These are phyloP conservation scores for Starmerella apicola DNA, from an alignment of 805 yeast genomes.

Conservation along the genomic window DNA sequence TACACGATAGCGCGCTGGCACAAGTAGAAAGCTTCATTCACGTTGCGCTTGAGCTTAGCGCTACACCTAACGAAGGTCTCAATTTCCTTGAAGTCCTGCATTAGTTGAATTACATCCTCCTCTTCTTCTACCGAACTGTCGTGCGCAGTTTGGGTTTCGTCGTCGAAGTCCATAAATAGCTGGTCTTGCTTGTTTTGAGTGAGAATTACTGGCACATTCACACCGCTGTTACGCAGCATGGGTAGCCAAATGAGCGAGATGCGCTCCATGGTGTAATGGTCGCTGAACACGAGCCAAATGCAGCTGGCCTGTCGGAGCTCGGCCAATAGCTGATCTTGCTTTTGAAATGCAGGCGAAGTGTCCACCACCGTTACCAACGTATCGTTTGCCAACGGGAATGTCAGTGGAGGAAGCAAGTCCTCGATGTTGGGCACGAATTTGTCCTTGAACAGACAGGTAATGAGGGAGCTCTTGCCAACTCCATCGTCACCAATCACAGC, in stretches of 20 bases:
- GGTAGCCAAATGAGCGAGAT: constrained; percentile 92
- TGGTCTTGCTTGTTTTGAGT: constrained; percentile 58
- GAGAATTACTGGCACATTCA: constrained; percentile 81
- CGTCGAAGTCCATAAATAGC: constrained; percentile 29
- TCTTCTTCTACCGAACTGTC: constrained; percentile 30
- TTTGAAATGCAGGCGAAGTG: constrained; percentile 50
- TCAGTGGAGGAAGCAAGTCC: constrained; percentile 68
- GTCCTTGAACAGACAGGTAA: constrained; percentile 72
- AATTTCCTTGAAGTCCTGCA: constrained; percentile 85
- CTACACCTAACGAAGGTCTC: constrained; percentile 85
- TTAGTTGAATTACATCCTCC: constrained; percentile 75
- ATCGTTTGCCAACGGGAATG: constrained; percentile 55
- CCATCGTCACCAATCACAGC: constrained; percentile 93
- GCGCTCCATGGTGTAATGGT: constrained; percentile 88
- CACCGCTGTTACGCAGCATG: constrained; percentile 81
- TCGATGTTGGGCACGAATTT: constrained; percentile 65
- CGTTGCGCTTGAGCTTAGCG: constrained; percentile 72
- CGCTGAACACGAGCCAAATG: constrained; percentile 87
- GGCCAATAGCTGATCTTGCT: constrained; percentile 44
- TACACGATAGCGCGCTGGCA: constrained; percentile 89
- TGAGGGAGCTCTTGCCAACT: constrained; percentile 37
- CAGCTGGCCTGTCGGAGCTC: constrained; percentile 81
- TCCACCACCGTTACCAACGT: constrained; percentile 67
- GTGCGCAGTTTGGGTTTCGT: not conserved
- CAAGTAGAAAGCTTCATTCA: constrained; percentile 81